Evolutionary conservation across 192 early-diverging fungal species (phyloP), one percentile per base, ranked within the genome.

Genomic region (Podila verticillata): DNA sequence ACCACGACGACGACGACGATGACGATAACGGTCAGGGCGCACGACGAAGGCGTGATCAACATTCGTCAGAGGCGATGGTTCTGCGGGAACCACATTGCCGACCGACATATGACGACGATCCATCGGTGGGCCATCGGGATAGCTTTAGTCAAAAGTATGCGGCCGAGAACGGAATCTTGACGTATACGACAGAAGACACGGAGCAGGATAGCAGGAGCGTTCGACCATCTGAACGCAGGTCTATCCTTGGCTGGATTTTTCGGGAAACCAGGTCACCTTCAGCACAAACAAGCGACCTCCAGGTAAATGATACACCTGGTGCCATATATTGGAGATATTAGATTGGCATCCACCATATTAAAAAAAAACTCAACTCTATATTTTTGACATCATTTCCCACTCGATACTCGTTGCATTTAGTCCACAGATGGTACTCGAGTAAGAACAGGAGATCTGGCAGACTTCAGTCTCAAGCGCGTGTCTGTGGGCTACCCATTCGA

Each of bases 141-240:
- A 68, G 66, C 20, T 68, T 59, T 48, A 68, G 66, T 10, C 56
- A 68, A 36, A 68, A 68, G 19, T 68, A 68, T 31, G 66, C 47
- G 26, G 66, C 66, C 3, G 57, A 68, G 28, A 48, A 68, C 39
- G 51, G 66, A 15, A 44, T 44, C 13, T 15, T 44, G 12, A 17
- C 39, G 3, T 44, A 44, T 44, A 44, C 39, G 26, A 48, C 66
- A 19, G 34, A 56, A 20, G 28, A 22, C 34, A 30, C 31, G 9
- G 57, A 44, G 8, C 56, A 68, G 7, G 56, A 36, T 28, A 20
- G n/a, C 15, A 39, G 34, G 4, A 36, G 66, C 20, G 57, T n/a
- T n/a, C n/a, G 36, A 10, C 28, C 56, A 44, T 20, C 34, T 30
- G 32, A 36, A 7, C 66, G 66, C 0, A 36, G 22, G 17, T 68